phyloP scores from a whole-genome alignment of 1,284 basidiomycete species.

The Trichosporon sp. region DNA sequence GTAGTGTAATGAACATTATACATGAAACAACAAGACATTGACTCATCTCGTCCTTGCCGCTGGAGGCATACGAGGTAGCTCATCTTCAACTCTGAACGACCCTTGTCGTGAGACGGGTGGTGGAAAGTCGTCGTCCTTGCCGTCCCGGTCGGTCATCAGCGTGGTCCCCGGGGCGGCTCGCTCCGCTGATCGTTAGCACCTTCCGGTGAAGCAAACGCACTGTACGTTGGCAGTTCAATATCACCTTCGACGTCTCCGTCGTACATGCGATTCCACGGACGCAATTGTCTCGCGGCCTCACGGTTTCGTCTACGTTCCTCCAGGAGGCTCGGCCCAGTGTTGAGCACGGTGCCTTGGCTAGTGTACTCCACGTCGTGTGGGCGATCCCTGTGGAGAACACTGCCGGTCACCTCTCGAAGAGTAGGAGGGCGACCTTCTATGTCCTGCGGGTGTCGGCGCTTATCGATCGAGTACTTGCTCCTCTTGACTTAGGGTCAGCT shows the following conservation, averaged over 20 bases:
- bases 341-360: background rate
- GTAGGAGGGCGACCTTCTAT: background rate
- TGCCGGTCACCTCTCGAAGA: background rate
- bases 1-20: slow-evolving; percentile 1
- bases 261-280: slow-evolving; percentile 5
- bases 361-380: background rate
- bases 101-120: background rate
- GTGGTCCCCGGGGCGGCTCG: background rate
- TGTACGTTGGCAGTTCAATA: slow-evolving; percentile 10
- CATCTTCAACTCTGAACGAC: background rate
- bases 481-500: background rate
- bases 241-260: slow-evolving; percentile 13
- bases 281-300: background rate
- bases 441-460: background rate
- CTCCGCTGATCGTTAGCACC: slow-evolving; percentile 6
- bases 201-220: background rate
- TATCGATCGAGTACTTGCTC: slow-evolving; percentile 8
- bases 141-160: slow-evolving; percentile 9
- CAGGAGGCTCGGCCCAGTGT: background rate
- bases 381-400: background rate
- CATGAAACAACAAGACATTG: background rate
- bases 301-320: slow-evolving; percentile 5
- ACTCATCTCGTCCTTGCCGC: background rate
- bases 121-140: background rate
- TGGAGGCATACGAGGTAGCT: background rate